Percentiles rank a stretch among this genome's conserved stretches.
Evolutionary conservation across 208 protist species (phyloP).

Genomic region (Acanthamoeba castellanii): DNA sequence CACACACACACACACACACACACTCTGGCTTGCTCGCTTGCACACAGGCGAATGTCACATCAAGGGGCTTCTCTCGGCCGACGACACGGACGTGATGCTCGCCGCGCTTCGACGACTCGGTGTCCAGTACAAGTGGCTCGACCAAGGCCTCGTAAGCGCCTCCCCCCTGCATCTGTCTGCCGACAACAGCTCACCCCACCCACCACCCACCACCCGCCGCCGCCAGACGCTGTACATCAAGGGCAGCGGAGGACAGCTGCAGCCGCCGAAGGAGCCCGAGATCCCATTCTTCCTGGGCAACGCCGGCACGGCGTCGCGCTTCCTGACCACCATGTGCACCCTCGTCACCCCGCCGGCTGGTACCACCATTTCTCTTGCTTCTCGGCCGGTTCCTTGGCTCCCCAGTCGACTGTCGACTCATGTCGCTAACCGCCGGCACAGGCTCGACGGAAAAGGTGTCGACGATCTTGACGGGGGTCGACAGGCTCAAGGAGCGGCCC

Average conservation of each 20-base stretch:
- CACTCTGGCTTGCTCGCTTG: background rate
- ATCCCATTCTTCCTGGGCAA: conserved; percentile 88
- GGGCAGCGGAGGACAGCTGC: conserved; percentile 80
- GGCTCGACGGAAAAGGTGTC: conserved; percentile 49
- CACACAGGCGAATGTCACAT: conserved; percentile 71
- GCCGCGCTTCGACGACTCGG: conserved; percentile 74
- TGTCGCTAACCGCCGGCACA: background rate
- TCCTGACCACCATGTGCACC: conserved; percentile 87
- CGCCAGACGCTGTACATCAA: conserved; percentile 72
- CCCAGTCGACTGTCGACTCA: background rate
- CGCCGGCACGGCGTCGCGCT: conserved; percentile 89
- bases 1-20: too few relatives aligned
- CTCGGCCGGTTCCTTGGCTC: background rate
- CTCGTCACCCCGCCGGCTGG: conserved; percentile 67
- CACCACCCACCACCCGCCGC: background rate
- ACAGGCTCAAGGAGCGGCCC: conserved; percentile 88
- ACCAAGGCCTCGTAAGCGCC: conserved; percentile 46
- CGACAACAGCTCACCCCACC: background rate
- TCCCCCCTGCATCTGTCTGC: background rate
- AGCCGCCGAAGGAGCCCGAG: conserved; percentile 53
- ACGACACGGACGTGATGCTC: conserved; percentile 90
- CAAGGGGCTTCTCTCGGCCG: conserved; percentile 86
- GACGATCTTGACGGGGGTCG: conserved; percentile 81
- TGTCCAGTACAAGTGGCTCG: conserved; percentile 72
- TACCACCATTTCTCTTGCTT: background rate